Conservation (phyloP, 306 rosid genomes). For the Lagenaria siceraria region DNA sequence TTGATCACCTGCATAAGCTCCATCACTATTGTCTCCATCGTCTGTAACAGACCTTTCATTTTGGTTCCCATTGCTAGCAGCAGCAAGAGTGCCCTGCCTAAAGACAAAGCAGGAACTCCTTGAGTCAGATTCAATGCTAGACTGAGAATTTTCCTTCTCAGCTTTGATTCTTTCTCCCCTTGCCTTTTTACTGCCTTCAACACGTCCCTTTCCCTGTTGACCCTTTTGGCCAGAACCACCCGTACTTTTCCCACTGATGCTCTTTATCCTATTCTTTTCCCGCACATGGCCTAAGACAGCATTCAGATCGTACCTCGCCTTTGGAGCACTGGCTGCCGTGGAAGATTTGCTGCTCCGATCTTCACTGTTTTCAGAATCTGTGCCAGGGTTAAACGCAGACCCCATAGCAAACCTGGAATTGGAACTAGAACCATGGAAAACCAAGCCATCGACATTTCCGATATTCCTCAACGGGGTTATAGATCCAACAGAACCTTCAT, state of each 20-base stretch:
- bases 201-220: slow-evolving; percentile 39
- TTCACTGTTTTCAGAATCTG: slow-evolving; percentile 84
- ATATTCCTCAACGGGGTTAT: slow-evolving; percentile 30
- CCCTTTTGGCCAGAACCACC: slow-evolving; percentile 32
- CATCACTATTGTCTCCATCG: slow-evolving; percentile 43
- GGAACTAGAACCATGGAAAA: slow-evolving; percentile 35
- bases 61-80: slow-evolving; percentile 50
- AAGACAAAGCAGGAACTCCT: slow-evolving; percentile 54
- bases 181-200: slow-evolving; percentile 53
- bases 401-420: slow-evolving; percentile 61
- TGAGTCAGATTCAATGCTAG: slow-evolving; percentile 91
- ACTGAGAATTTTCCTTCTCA: slow-evolving; percentile 62
- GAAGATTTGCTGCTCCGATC: slow-evolving; percentile 84
- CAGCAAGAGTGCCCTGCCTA: slow-evolving; percentile 32
- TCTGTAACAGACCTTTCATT: slow-evolving; percentile 29
- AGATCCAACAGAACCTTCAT: slow-evolving; percentile 41
- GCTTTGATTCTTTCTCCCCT: slow-evolving; percentile 49
- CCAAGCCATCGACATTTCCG: slow-evolving; percentile 27
- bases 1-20: slow-evolving; percentile 39
- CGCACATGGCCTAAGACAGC: slow-evolving; percentile 6
- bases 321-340: slow-evolving; percentile 75
- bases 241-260: slow-evolving; percentile 22
- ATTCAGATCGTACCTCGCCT: slow-evolving; percentile 27
- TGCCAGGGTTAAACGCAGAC: slow-evolving; percentile 48
- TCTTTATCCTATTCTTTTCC: slow-evolving; percentile 37